These are phyloP conservation scores for Pythium aristosporum DNA, from an alignment of 352 stramenopile genomes.

Conservation along the genomic window DNA sequence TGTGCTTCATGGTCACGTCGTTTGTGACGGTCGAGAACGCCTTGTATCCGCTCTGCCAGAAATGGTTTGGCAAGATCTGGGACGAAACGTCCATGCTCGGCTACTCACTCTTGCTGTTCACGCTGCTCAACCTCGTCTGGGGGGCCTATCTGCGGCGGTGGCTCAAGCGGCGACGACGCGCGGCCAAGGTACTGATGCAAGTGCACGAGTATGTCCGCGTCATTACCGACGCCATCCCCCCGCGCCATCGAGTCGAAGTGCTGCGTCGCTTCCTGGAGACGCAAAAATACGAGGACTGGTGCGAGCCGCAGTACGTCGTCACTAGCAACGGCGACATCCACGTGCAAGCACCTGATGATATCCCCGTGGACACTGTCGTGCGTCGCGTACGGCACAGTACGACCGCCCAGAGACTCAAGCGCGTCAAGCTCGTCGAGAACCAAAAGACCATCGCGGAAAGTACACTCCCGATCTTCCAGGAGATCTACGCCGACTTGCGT, in stretches of 20 bases:
- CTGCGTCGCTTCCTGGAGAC: constrained; percentile 18
- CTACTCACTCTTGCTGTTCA: constrained; percentile 39
- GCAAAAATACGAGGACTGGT: constrained; percentile 9
- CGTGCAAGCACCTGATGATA: constrained; percentile 14
- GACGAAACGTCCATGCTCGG: constrained; percentile 35
- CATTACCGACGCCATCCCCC: constrained; percentile 4
- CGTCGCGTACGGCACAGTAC: not conserved
- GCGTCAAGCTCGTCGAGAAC: not conserved
- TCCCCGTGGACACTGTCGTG: not conserved
- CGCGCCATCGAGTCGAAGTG: not conserved
- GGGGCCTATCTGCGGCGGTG: constrained; percentile 23
- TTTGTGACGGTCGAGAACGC: constrained; percentile 59
- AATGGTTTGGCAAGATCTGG: constrained; percentile 21
- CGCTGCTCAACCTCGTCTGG: constrained; percentile 43
- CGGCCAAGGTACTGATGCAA: constrained; percentile 29
- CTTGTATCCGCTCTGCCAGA: constrained; percentile 34
- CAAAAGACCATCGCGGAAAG: not conserved
- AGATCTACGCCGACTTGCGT: constrained; percentile 12
- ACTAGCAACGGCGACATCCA: constrained; percentile 19
- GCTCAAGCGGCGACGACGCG: constrained; percentile 29
- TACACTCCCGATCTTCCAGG: not conserved
- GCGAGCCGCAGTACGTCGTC: constrained; percentile 13
- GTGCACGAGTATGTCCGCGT: constrained; percentile 38
- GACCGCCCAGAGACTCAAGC: not conserved
- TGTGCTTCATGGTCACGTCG: constrained; percentile 60